phyloP scores from a whole-genome alignment of 805 yeast species.

The Lipomyces kockii region DNA sequence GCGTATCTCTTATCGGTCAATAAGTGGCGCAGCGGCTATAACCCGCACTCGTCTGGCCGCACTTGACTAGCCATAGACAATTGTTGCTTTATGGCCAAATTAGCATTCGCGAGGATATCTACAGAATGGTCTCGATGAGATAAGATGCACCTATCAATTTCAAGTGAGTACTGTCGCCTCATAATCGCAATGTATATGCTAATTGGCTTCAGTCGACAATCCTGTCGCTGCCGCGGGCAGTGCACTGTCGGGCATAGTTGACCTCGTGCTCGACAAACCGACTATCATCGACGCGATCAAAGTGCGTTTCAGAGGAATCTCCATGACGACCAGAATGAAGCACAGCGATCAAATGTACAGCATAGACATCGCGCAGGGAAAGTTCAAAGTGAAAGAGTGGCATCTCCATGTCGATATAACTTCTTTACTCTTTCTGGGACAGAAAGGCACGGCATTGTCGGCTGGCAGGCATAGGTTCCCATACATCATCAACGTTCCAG shows the following conservation, averaged over 20 bases:
- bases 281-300: conserved; percentile 14
- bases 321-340: conserved; percentile 12
- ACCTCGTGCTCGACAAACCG: conserved; percentile 12
- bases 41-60: no score
- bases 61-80: no score
- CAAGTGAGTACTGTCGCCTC: not conserved
- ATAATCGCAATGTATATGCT: not conserved
- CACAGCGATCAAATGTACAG: not conserved
- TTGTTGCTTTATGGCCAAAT: no score
- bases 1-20: no score
- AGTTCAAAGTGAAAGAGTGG: conserved; percentile 2
- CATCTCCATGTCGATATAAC: conserved; percentile 16
- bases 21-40: no score
- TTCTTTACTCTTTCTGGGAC: not conserved
- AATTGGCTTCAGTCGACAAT: conserved; percentile 15
- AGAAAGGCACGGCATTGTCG: conserved; percentile 3
- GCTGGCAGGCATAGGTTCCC: conserved; percentile 9
- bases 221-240: conserved; percentile 16
- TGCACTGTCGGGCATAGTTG: conserved; percentile 13
- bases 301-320: conserved; percentile 24
- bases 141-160: not conserved
- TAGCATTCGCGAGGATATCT: no score
- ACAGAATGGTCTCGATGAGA: not conserved
- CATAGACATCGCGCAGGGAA: not conserved
- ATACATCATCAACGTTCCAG: conserved; percentile 19